Base-by-base conservation (phyloP, 768 basidiomycete species). In the Pleurotus salmoneostramineus region DNA sequence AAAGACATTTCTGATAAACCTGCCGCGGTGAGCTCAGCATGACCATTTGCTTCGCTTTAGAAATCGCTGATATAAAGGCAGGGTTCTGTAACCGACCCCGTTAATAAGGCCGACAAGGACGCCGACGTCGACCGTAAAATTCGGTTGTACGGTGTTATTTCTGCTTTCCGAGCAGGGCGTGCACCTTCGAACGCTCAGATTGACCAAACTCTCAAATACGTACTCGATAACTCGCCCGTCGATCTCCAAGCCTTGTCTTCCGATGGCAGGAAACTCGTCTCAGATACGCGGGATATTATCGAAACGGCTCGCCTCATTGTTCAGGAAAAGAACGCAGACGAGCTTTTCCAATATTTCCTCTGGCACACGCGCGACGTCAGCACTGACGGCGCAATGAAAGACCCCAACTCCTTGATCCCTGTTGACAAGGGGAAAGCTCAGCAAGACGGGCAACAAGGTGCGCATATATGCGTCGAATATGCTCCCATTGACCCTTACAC, bases 261-360 rank as follows among this genome's bases (percentile, higher is more conserved):
- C 0, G 89, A 92, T 11, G 94, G 95, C 60, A 80, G 75, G 59
- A 85, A 83, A 63, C 84, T 98, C 62, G 75, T 95, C 43, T 75
- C 83, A 54, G 94, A 97, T 66, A 70, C 80, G n/a, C 81, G 84
- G 45, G 85, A 92, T 49, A 91, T 97, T 66, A 78, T 96, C 64
- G 81, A 84, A 62, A 94, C 92, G 4, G 77, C 82, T 0, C 80
- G 87, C 10, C 63, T 81, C 42, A 85, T 94, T 58, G 84, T 95
- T n/a, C 65, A 76, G 50, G 80, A 89, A 64, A 97, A 96, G 83
- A 97, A 97, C 63, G 73, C 77, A 21, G 95, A 96, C 63, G 94
- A 98, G 74, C 80, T 98, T 42, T 79, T 97, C 69, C 96, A 98
- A 72, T 88, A 91, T 65, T 95, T 96, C 63, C 71, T 95, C 42